These are phyloP conservation scores for Wallacemonas collosoma DNA, from an alignment of 208 protist genomes.

Conservation along the genomic window DNA sequence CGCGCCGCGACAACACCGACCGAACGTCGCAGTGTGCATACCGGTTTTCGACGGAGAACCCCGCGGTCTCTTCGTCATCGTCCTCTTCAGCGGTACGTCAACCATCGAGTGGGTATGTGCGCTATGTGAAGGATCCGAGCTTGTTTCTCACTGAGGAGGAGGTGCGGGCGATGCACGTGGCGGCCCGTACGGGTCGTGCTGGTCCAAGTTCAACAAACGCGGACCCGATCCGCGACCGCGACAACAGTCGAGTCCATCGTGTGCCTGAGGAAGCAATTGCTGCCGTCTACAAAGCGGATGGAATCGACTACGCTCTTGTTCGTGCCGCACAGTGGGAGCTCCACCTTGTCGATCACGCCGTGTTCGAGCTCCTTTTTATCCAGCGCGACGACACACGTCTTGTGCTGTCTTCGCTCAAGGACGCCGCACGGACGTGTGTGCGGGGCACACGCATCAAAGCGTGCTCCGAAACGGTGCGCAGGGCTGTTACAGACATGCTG, in stretches of 20 bases:
- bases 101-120: constrained; percentile 7
- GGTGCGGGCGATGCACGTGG: constrained; percentile 7
- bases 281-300: constrained; percentile 33
- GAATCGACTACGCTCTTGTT: constrained; percentile 46
- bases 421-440: not conserved
- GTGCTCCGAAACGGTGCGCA: not conserved
- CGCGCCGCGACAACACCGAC: no score
- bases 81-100: not conserved
- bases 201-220: not conserved
- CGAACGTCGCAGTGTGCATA: not conserved
- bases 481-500: not conserved
- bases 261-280: no score
- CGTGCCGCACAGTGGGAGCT: constrained; percentile 41
- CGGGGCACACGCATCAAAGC: not conserved
- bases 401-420: not conserved
- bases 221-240: not conserved
- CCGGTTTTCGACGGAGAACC: not conserved
- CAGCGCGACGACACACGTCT: not conserved
- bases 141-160: constrained; percentile 35
- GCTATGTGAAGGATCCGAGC: constrained; percentile 41
- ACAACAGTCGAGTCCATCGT: not conserved
- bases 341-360: constrained; percentile 26
- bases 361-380: constrained; percentile 44
- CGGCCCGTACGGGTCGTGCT: not conserved
- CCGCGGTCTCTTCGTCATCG: not conserved